Evolutionary conservation across 352 stramenopile genomes (phyloP), one percentile per base, ranked within the genome.

Genomic region (Phytopythium sindhum): DNA sequence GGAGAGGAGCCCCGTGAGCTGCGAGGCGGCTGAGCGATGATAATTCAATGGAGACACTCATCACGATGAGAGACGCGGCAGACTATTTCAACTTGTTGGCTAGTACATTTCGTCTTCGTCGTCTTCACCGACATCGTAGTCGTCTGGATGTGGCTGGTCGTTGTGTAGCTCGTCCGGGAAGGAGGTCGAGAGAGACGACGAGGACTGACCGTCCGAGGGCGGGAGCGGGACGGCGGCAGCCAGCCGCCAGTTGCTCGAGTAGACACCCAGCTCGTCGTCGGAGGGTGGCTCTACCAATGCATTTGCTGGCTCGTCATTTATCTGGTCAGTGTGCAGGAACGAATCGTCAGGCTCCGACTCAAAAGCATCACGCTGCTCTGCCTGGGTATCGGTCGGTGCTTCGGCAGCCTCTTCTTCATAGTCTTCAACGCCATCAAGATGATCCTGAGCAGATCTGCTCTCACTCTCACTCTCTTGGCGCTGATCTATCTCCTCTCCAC

Each of bases 151-250:
- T 0, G 35, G 14, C 10, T n/a, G 39, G 9, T 64, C 47, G 11
- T 0, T 21, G 21, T 55, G 29, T 2, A 26, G 31, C 10, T 55
- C 26, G 28, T 56, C 55, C 8, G 11, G 17, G 21, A 37, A n/a
- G 44, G 28, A 41, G 47, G 37, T 55, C 23, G 8, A 24, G 41
- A 65, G 29, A 54, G 48, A 29, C 35, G 39, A 41, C 29, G 37
- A 67, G 6, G 39, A 64, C 58, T 58, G 54, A 50, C 39, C 60
- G 17, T 73, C 63, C 33, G 66, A 66, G 7, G 42, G 15, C 31
- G 63, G 63, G 12, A 71, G 48, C 21, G 67, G 45, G 3, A 66
- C 44, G 26, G 62, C 42, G 35, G 66, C 54, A 47, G 66, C 65
- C 19, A 74, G 23, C 2, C 56, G 56, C 56, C 37, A 52, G 39